Conservation (phyloP, 2,329 filamentous ascomycete genomes). For the Escovopsis sp. region DNA sequence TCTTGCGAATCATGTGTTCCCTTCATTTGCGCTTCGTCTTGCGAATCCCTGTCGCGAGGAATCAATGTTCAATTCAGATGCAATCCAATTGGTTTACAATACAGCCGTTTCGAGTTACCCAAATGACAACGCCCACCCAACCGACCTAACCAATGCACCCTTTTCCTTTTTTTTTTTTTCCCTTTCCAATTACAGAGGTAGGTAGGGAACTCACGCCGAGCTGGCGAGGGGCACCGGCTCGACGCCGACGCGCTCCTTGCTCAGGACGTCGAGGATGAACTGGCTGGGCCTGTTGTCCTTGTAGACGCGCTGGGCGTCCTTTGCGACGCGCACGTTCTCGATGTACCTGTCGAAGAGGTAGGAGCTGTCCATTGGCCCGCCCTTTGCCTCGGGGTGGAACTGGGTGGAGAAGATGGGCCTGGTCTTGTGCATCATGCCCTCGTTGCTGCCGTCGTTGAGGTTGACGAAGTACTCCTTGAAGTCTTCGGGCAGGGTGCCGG, state of each 20-base stretch:
- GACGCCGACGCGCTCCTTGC: conserved; percentile 90
- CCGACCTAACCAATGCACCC: too few species aligned
- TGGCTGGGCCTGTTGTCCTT: conserved; percentile 81
- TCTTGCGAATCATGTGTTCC: too few species aligned
- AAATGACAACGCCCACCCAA: too few species aligned
- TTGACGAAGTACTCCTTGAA: conserved; percentile 99
- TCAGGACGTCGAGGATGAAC: conserved; percentile 77
- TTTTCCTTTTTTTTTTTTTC: not conserved
- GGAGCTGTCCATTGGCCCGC: conserved; percentile 85
- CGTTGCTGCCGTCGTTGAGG: conserved; percentile 93
- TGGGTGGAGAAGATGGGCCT: conserved; percentile 97
- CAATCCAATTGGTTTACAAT: too few species aligned
- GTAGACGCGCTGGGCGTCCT: conserved; percentile 63
- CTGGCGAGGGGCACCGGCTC: conserved; percentile 45
- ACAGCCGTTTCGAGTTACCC: too few species aligned
- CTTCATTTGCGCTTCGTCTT: too few species aligned
- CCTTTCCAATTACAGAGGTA: too few species aligned
- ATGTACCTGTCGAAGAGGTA: conserved; percentile 97
- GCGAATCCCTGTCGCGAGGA: too few species aligned
- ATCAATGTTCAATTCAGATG: too few species aligned
- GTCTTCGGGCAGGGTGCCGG: conserved; percentile 63
- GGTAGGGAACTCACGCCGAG: conserved; percentile 22
- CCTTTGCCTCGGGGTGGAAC: conserved; percentile 98
- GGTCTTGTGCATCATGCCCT: conserved; percentile 91
- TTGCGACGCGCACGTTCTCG: conserved; percentile 78